These are phyloP conservation scores for Candida oleophila DNA, from an alignment of 805 yeast genomes.

Conservation along the genomic window DNA sequence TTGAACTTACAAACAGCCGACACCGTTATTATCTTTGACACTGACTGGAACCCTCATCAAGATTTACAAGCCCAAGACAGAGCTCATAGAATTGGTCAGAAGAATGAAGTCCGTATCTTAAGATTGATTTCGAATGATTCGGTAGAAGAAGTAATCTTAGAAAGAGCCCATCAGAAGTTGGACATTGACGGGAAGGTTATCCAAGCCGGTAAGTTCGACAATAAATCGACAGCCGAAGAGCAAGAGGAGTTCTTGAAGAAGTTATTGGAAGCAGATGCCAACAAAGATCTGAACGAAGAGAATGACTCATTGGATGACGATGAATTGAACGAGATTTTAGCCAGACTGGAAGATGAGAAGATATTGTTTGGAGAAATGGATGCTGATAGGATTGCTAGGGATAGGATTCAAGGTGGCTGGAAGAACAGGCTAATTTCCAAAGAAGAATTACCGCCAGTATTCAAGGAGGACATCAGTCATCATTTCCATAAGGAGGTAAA, in stretches of 20 bases:
- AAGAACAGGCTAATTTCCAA: constrained; percentile 60
- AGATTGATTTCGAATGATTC: constrained; percentile 80
- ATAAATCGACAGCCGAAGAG: constrained; percentile 82
- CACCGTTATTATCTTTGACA: constrained; percentile 81
- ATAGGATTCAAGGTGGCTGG: constrained; percentile 29
- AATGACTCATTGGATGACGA: constrained; percentile 58
- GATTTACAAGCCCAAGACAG: constrained; percentile 90
- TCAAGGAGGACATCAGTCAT: constrained; percentile 58
- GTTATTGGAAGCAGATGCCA: constrained; percentile 67
- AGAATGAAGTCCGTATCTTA: constrained; percentile 80
- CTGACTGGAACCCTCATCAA: constrained; percentile 92
- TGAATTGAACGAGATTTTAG: constrained; percentile 69
- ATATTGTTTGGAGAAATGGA: constrained; percentile 58
- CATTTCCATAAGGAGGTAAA: constrained; percentile 52
- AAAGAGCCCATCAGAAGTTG: constrained; percentile 77
- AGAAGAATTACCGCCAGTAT: constrained; percentile 78
- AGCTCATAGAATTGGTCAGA: constrained; percentile 88
- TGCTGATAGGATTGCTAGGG: constrained; percentile 47
- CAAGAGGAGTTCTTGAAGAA: constrained; percentile 77
- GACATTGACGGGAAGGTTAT: constrained; percentile 88
- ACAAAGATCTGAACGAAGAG: constrained; percentile 56
- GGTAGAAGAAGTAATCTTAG: constrained; percentile 79
- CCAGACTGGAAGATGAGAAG: constrained; percentile 65
- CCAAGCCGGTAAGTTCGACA: constrained; percentile 89
- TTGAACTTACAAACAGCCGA: constrained; percentile 85